Conservation (phyloP, 2,329 filamentous ascomycete genomes). For the Botryotinia globosa region DNA sequence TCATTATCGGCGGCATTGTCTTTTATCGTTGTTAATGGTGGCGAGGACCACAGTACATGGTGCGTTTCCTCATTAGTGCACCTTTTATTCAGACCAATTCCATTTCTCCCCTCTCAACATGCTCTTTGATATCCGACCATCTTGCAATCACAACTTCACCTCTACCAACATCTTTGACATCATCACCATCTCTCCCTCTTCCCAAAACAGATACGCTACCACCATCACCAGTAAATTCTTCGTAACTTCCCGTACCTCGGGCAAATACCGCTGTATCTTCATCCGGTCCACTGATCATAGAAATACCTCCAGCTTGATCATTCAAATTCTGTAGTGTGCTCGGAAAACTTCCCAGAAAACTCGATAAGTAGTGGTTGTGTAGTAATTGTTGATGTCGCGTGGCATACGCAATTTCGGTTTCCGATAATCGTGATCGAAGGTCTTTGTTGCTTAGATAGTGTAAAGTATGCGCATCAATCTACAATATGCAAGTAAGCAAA, state of each 20-base stretch:
- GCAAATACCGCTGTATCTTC: constrained; percentile 81
- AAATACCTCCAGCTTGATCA: constrained; percentile 83
- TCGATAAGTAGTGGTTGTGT: constrained; percentile 78
- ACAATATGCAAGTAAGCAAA: constrained; percentile 79
- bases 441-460: constrained; percentile 63
- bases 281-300: constrained; percentile 90
- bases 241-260: constrained; percentile 60
- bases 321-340: constrained; percentile 77
- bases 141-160: constrained; percentile 36
- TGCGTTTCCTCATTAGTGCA: neutral
- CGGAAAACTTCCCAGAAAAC: constrained; percentile 83
- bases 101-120: constrained; percentile 26
- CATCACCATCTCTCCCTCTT: constrained; percentile 62
- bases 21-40: neutral
- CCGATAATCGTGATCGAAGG: constrained; percentile 64
- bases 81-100: constrained; percentile 28
- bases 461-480: constrained; percentile 77
- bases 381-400: constrained; percentile 81
- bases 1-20: neutral
- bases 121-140: constrained; percentile 41
- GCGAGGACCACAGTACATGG: too few species aligned
- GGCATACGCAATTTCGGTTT: constrained; percentile 77
- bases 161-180: constrained; percentile 50
- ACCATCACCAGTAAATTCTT: constrained; percentile 60
- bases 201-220: constrained; percentile 82